A percentile compares a stretch with the other conserved stretches of the same genome.
These are phyloP conservation scores for Paratrypanosoma confusum DNA, from an alignment of 208 protist species.

Conservation along the genomic window DNA sequence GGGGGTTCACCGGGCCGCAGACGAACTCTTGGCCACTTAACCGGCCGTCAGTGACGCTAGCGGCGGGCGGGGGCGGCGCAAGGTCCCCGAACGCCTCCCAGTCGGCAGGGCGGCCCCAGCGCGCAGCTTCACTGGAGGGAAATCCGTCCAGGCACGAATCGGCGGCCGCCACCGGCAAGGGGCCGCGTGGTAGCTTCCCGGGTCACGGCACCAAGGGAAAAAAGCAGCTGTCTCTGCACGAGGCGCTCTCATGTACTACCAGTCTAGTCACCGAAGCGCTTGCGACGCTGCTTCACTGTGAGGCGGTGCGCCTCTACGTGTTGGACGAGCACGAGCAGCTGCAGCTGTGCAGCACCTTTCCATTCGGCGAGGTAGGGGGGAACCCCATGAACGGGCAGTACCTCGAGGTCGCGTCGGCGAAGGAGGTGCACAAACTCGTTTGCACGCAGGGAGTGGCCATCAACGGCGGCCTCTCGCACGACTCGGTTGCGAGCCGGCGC, in stretches of 20 bases:
- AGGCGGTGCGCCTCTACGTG: conserved; percentile 80
- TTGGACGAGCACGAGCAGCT: conserved; percentile 68
- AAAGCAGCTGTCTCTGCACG: conserved; percentile 12
- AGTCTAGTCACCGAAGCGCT: conserved; percentile 68
- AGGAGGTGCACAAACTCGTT: conserved; percentile 66
- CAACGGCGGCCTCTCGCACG: conserved; percentile 37
- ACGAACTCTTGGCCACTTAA: too few relatives aligned
- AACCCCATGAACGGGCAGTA: conserved; percentile 66
- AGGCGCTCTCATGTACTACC: conserved; percentile 36
- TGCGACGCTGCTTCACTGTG: conserved; percentile 62
- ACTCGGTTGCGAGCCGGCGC: conserved; percentile 12
- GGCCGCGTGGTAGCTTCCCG: too few relatives aligned
- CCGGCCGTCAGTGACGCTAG: too few relatives aligned
- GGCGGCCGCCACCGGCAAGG: too few relatives aligned
- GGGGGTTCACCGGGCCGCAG: too few relatives aligned
- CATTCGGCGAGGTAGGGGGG: conserved; percentile 21
- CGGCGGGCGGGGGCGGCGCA: too few relatives aligned
- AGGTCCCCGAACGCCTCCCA: too few relatives aligned
- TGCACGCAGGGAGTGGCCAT: conserved; percentile 64
- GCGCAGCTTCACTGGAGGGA: too few relatives aligned
- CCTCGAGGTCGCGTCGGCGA: conserved; percentile 64
- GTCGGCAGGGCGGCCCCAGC: too few relatives aligned
- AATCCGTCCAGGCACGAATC: too few relatives aligned
- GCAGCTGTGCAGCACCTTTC: conserved; percentile 55
- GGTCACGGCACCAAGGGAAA: too few relatives aligned